Evolutionary conservation across 306 rosid genomes (phyloP).

Genomic region (Begonia peltatifolia): DNA sequence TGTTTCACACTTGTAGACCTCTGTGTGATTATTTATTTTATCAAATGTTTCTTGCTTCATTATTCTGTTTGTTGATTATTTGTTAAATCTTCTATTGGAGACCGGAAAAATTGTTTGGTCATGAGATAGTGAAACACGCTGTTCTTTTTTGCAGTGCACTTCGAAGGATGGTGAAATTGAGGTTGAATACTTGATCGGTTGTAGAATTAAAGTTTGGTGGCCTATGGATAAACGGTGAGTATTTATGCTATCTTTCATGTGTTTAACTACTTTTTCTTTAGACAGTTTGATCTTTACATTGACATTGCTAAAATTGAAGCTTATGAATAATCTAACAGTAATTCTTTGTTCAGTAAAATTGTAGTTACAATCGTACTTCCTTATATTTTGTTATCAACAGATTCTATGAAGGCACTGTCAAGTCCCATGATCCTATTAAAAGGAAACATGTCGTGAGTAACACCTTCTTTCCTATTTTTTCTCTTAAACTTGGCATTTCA

Average conservation of each 20-base stretch:
- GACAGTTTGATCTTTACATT: neutral
- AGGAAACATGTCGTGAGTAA: slow-evolving; percentile 86
- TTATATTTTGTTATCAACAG: slow-evolving; percentile 19
- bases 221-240: slow-evolving; percentile 84
- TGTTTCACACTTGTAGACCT: too few relatives aligned
- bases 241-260: slow-evolving; percentile 1
- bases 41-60: neutral
- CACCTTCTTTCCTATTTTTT: slow-evolving; percentile 14
- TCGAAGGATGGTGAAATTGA: slow-evolving; percentile 49
- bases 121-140: slow-evolving; percentile 13
- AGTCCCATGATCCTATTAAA: slow-evolving; percentile 67
- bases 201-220: slow-evolving; percentile 99
- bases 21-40: neutral
- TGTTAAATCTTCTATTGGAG: too few relatives aligned
- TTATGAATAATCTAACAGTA: too few relatives aligned
- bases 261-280: neutral
- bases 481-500: slow-evolving; percentile 7
- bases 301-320: too few relatives aligned
- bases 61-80: neutral
- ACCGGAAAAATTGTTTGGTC: neutral
- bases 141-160: slow-evolving; percentile 32
- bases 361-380: too few relatives aligned
- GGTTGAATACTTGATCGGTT: slow-evolving; percentile 72
- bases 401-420: slow-evolving; percentile 79
- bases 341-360: neutral